phyloP scores from a whole-genome alignment of 106 monocot species.

The Triglochin maritima region DNA sequence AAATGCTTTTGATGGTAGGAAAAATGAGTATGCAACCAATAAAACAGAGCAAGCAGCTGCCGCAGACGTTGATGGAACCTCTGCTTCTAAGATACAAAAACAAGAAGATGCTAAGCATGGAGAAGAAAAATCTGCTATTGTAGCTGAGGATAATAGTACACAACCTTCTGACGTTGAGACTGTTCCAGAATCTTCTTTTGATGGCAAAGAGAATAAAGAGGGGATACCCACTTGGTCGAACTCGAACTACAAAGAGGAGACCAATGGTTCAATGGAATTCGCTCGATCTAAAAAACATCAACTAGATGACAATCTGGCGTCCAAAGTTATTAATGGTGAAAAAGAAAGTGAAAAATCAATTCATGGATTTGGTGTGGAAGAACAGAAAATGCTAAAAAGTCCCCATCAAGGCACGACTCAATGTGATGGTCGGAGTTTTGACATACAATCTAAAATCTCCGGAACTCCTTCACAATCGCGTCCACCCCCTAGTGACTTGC shows the following conservation, averaged over 20 bases:
- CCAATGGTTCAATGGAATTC: conserved; percentile 5
- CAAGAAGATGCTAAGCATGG: conserved; percentile 1
- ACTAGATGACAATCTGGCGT: neutral
- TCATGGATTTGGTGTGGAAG: neutral
- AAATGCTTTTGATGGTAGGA: neutral
- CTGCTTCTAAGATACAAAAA: conserved; percentile 11
- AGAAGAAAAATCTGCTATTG: conserved; percentile 9
- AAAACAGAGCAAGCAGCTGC: conserved; percentile 7
- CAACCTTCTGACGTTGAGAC: neutral
- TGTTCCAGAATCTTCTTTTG: conserved; percentile 1
- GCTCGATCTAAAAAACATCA: neutral
- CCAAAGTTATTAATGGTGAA: neutral
- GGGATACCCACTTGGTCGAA: neutral
- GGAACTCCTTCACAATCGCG: neutral
- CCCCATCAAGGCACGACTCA: conserved; percentile 11
- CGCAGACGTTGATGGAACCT: conserved; percentile 3
- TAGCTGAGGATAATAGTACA: conserved; percentile 8
- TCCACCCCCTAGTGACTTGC: conserved; percentile 10
- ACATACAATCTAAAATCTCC: conserved; percentile 1
- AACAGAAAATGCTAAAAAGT: conserved; percentile 18
- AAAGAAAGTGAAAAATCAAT: neutral
- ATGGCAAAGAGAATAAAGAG: neutral
- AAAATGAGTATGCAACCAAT: conserved; percentile 11
- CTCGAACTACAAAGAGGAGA: conserved; percentile 8
- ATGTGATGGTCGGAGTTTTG: conserved; percentile 11